phyloP scores from a whole-genome alignment of 2,329 filamentous ascomycete genomes.

The Rosellinia necatrix region DNA sequence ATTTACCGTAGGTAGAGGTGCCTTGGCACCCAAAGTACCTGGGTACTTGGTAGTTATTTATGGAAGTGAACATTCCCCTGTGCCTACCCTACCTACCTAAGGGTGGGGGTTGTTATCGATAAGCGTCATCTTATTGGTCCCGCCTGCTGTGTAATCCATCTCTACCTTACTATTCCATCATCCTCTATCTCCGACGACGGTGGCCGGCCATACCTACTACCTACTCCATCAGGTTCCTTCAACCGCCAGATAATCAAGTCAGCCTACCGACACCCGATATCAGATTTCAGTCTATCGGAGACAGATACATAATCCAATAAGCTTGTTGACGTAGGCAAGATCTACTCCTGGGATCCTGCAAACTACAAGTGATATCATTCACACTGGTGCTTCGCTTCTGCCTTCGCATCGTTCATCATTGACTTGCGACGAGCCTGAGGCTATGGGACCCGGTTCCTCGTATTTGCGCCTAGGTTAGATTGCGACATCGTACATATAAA shows the following conservation, averaged over 20 bases:
- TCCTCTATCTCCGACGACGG: slow-evolving; percentile 26
- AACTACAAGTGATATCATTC: neutral
- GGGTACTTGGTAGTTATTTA: no score
- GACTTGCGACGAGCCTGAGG: slow-evolving; percentile 6
- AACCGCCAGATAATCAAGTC: neutral
- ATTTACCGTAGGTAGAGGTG: no score
- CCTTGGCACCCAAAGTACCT: no score
- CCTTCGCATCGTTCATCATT: no score
- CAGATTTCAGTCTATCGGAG: neutral
- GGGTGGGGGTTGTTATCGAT: slow-evolving; percentile 12
- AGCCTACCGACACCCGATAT: neutral
- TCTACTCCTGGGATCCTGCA: neutral
- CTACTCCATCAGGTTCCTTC: neutral
- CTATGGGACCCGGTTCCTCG: neutral
- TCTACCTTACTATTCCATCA: slow-evolving; percentile 26
- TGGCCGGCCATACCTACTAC: neutral
- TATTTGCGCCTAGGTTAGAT: slow-evolving; percentile 12
- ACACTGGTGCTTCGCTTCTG: neutral
- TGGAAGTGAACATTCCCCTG: no score
- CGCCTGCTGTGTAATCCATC: slow-evolving; percentile 25
- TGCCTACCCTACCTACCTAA: no score
- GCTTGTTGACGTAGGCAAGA: neutral
- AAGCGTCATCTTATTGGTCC: slow-evolving; percentile 10
- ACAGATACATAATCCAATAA: neutral
- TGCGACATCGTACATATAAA: neutral